These are phyloP conservation scores for Eragrostis tef DNA, from an alignment of 202 grass and related monocot genomes.

Conservation along the genomic window DNA sequence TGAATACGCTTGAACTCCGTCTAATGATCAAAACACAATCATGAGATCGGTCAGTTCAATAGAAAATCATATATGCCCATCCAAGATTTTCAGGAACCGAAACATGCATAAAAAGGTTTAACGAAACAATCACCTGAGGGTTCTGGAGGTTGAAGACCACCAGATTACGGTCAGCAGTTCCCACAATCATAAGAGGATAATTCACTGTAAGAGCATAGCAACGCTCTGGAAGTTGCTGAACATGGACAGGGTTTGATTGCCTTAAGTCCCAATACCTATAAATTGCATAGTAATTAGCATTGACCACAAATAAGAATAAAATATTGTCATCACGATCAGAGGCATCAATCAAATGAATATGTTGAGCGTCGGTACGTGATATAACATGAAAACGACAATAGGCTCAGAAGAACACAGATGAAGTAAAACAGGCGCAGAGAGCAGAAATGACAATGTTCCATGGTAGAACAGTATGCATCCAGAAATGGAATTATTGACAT, in stretches of 20 bases:
- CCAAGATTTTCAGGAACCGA: conserved; percentile 1
- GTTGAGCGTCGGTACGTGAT: neutral
- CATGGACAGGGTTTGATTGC: conserved; percentile 76
- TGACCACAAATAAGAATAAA: conserved; percentile 17
- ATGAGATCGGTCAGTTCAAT: conserved; percentile 27
- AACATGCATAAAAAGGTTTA: neutral
- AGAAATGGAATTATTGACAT: neutral
- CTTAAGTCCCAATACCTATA: conserved; percentile 81
- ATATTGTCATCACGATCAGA: conserved; percentile 7
- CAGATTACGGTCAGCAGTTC: conserved; percentile 82
- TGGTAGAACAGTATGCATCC: neutral
- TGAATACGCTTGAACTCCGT: conserved; percentile 73
- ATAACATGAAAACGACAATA: neutral
- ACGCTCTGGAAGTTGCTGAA: conserved; percentile 87
- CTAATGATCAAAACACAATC: conserved; percentile 50
- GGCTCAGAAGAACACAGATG: neutral
- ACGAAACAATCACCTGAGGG: conserved; percentile 67
- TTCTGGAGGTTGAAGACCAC: conserved; percentile 91
- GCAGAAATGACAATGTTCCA: conserved; percentile 3
- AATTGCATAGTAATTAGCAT: conserved; percentile 16
- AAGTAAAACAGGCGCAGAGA: neutral
- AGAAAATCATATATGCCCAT: neutral
- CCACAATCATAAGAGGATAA: conserved; percentile 98
- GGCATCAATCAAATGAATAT: neutral
- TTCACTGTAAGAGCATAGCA: conserved; percentile 82